Conservation (phyloP, 2,329 filamentous ascomycete genomes). For the Didymella sp. region DNA sequence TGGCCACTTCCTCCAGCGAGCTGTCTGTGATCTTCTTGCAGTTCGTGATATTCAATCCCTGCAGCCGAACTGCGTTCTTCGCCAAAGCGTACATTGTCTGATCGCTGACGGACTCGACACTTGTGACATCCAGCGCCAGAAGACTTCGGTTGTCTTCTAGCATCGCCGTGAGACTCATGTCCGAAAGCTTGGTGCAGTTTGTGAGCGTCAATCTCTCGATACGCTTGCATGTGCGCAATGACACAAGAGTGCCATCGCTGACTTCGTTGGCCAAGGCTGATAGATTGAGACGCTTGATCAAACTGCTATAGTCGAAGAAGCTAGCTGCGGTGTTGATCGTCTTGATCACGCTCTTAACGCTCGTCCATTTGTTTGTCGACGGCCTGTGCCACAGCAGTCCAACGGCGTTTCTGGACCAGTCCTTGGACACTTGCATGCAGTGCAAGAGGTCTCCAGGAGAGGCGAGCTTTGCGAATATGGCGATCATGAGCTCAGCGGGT, state of each 20-base stretch:
- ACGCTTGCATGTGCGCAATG: slow-evolving; percentile 83
- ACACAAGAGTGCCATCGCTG: slow-evolving; percentile 87
- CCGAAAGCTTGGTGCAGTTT: slow-evolving; percentile 84
- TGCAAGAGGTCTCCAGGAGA: slow-evolving; percentile 78
- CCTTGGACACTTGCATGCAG: slow-evolving; percentile 93
- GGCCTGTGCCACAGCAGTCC: slow-evolving; percentile 95
- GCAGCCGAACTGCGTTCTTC: slow-evolving; percentile 80
- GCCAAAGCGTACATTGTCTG: slow-evolving; percentile 79
- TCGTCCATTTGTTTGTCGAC: slow-evolving; percentile 84
- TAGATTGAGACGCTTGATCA: slow-evolving; percentile 91
- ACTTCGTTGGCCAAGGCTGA: slow-evolving; percentile 77
- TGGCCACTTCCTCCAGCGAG: slow-evolving; percentile 79
- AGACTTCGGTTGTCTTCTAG: slow-evolving; percentile 80
- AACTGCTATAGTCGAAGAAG: slow-evolving; percentile 86
- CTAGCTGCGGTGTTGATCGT: slow-evolving; percentile 76
- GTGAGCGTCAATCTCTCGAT: slow-evolving; percentile 93
- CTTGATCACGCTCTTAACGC: slow-evolving; percentile 79
- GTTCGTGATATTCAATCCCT: slow-evolving; percentile 90
- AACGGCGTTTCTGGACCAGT: slow-evolving; percentile 91
- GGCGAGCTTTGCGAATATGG: slow-evolving; percentile 85
- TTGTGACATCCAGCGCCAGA: slow-evolving; percentile 88
- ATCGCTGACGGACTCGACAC: slow-evolving; percentile 80
- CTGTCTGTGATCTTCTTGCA: slow-evolving; percentile 87
- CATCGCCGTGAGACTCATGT: slow-evolving; percentile 80
- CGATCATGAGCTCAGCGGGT: slow-evolving; percentile 93